These are phyloP conservation scores for Daedaleopsis sinensis DNA, from an alignment of 768 basidiomycete species.

Conservation along the genomic window DNA sequence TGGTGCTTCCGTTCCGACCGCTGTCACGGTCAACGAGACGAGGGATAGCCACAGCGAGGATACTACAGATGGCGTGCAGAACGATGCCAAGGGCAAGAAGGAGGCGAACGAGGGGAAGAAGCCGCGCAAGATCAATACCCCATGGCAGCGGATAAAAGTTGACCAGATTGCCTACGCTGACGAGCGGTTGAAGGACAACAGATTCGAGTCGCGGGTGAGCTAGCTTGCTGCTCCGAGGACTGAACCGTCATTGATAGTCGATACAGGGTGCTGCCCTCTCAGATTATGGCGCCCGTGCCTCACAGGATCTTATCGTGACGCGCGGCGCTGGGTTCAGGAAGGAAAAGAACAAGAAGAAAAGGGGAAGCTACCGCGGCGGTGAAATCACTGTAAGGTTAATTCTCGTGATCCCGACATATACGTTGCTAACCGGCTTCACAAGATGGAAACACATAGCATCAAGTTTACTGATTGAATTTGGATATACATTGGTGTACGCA, in stretches of 20 bases:
- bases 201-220: slow-evolving; percentile 78
- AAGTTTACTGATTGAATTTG: background rate
- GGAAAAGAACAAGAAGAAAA: slow-evolving; percentile 99
- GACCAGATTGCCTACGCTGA: slow-evolving; percentile 56
- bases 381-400: slow-evolving; percentile 79
- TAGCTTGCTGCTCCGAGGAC: slow-evolving; percentile 12
- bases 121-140: slow-evolving; percentile 50
- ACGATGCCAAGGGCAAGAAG: slow-evolving; percentile 8
- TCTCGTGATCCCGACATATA: background rate
- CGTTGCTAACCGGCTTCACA: background rate
- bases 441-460: background rate
- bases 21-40: slow-evolving; percentile 20
- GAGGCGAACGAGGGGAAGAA: slow-evolving; percentile 27
- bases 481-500: too few species aligned
- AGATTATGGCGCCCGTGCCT: slow-evolving; percentile 90
- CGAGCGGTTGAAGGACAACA: slow-evolving; percentile 64
- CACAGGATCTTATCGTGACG: slow-evolving; percentile 88
- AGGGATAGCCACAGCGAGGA: background rate
- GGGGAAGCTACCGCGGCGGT: slow-evolving; percentile 91
- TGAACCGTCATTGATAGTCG: background rate
- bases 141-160: slow-evolving; percentile 81
- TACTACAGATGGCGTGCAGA: slow-evolving; percentile 12
- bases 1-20: slow-evolving; percentile 52
- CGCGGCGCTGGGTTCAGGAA: slow-evolving; percentile 95
- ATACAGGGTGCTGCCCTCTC: slow-evolving; percentile 60